These are phyloP conservation scores for Sporothrix brasiliensis DNA, from an alignment of 2,329 filamentous ascomycete genomes.

Conservation along the genomic window DNA sequence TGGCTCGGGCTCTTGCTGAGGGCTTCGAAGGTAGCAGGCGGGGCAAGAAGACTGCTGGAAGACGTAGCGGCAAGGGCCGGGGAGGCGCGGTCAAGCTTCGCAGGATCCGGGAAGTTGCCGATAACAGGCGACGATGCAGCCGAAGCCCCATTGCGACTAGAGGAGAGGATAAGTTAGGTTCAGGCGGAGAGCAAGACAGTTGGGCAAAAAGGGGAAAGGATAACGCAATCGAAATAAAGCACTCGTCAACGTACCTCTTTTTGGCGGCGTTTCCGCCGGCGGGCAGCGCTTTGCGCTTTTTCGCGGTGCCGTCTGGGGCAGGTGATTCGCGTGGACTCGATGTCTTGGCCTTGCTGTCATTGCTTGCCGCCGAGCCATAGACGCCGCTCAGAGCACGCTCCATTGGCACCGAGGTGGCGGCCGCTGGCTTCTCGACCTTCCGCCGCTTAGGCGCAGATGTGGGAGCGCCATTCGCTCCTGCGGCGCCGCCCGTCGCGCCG, in stretches of 20 bases:
- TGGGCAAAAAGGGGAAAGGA: constrained; percentile 40
- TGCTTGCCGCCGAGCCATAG: constrained; percentile 47
- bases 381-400: constrained; percentile 70
- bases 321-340: constrained; percentile 71
- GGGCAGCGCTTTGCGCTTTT: constrained; percentile 69
- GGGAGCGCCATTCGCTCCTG: constrained; percentile 51
- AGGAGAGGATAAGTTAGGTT: constrained; percentile 11
- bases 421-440: constrained; percentile 71
- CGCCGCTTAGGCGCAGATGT: constrained; percentile 68
- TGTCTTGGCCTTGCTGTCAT: constrained; percentile 59
- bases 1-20: constrained; percentile 21
- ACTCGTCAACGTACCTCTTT: constrained; percentile 64
- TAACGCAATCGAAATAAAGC: constrained; percentile 13
- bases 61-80: constrained; percentile 51
- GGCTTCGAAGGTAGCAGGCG: neutral
- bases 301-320: constrained; percentile 64
- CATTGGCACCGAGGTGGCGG: constrained; percentile 53
- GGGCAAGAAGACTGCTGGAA: constrained; percentile 11
- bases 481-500: constrained; percentile 50
- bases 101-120: constrained; percentile 66
- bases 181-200: neutral
- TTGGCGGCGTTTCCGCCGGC: constrained; percentile 71
- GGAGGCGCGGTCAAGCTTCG: constrained; percentile 56
- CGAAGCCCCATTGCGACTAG: constrained; percentile 52
- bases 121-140: constrained; percentile 76